Base-by-base conservation (phyloP, 169 alveolate species). In the Blepharisma undulans region DNA sequence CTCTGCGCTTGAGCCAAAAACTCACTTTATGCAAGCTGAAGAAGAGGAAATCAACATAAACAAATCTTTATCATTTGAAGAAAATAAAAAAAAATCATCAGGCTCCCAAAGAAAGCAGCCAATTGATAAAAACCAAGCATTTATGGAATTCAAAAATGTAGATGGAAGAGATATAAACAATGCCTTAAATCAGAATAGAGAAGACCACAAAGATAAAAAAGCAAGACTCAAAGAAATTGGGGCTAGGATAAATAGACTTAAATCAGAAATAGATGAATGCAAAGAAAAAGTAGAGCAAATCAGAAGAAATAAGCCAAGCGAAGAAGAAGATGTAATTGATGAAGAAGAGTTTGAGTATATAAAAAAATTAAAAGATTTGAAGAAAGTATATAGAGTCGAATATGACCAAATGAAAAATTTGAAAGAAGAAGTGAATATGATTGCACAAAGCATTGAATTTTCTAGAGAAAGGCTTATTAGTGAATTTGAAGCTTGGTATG, bases 101-200 rank as follows among this genome's bases (percentile, higher is more conserved):
- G 74, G 87, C 25, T 87, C 92, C 27, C 84, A 84, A 16, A 96
- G 92, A 89, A 88, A 92, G 16, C 91, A 89, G 10, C 93, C 94
- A 30, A 95, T 96, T 30, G 97, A 95, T 84, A 94, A 95, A 91
- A 91, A 97, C 60, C 80, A 93, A 60, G 98, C 98, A 18, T 97
- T 95, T 90, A 48, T 89, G 84, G 96, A 94, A 34, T 97, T 92
- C 84, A 95, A 95, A 90, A 88, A 91, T 14, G 94, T 85, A 22
- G 96, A 95, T 18, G 98, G 97, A 60, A 92, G 91, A 84, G 88
- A 91, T 48, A 90, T 93, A 19, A 97, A 97, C 87, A 94, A 93
- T 14, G 33, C 82, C 18, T 93, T 97, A 22, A 88, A 93, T 21
- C 78, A 91, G 30, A 95, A 93, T 66, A 94, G 95, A 29, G 90